A percentile compares a stretch with the other conserved stretches of the same genome.
Evolutionary conservation across 257 asterid genomes (phyloP).

Genomic region (Ophiorrhiza pumila): DNA sequence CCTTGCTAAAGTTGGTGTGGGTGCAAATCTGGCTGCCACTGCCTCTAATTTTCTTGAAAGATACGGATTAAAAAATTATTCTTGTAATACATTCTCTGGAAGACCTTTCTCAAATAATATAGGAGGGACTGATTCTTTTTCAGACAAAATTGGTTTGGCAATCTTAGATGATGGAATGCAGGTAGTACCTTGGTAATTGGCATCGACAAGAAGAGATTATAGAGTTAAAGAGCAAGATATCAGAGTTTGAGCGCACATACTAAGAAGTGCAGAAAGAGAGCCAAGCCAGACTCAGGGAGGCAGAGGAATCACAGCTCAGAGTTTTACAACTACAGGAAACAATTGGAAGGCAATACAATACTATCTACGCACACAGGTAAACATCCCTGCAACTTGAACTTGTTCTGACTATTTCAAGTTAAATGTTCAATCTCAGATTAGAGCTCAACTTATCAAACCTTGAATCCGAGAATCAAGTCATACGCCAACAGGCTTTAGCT

Average conservation of each 20-base stretch:
- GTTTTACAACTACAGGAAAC: constrained; percentile 68
- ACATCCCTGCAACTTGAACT: constrained; percentile 7
- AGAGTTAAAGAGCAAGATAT: constrained; percentile 57
- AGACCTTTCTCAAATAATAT: constrained; percentile 21
- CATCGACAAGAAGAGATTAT: constrained; percentile 52
- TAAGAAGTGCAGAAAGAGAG: constrained; percentile 61
- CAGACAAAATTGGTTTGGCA: constrained; percentile 50
- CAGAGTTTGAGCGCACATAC: constrained; percentile 55
- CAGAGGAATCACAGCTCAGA: constrained; percentile 66
- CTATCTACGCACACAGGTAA: background rate
- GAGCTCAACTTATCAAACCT: constrained; percentile 73
- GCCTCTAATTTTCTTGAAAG: no score
- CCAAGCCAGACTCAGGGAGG: constrained; percentile 56
- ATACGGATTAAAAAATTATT: constrained; percentile 38
- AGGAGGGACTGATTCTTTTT: constrained; percentile 18
- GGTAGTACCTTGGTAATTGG: constrained; percentile 39
- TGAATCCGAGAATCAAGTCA: constrained; percentile 89
- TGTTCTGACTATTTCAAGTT: constrained; percentile 26
- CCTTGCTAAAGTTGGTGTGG: constrained; percentile 65
- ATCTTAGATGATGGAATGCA: constrained; percentile 98
- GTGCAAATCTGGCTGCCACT: constrained; percentile 68
- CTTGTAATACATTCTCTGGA: constrained; percentile 13
- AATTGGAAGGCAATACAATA: constrained; percentile 60
- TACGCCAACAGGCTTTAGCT: constrained; percentile 86
- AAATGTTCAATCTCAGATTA: constrained; percentile 48